A percentile compares a stretch with the other conserved stretches of the same genome.
Conservation (phyloP, 2,329 filamentous ascomycete species). For the Aureobasidium musti region DNA sequence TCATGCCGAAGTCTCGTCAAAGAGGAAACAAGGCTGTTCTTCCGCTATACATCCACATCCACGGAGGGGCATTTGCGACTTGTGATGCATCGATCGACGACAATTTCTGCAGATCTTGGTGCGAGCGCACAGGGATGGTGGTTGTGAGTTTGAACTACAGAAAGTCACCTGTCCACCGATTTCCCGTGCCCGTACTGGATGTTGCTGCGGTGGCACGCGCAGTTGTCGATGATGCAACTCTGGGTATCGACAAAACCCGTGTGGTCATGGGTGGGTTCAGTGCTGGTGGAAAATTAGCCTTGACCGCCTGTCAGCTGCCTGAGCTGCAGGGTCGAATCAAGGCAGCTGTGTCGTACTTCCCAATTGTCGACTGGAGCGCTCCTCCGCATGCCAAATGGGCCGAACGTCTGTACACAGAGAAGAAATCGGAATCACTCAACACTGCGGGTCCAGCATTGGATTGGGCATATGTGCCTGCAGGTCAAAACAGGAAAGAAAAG, state of each 20-base stretch:
- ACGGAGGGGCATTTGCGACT: conserved; percentile 5
- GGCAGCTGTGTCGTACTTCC: conserved; percentile 4
- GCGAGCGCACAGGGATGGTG: background rate
- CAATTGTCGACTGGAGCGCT: conserved; percentile 8
- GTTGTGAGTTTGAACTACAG: conserved; percentile 7
- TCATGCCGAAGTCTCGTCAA: background rate
- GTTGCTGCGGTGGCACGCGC: background rate
- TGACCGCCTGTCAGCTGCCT: conserved; percentile 6
- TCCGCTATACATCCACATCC: conserved; percentile 16
- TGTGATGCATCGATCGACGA: conserved; percentile 9
- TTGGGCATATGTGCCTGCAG: conserved; percentile 6
- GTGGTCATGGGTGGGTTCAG: conserved; percentile 18
- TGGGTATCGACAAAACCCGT: background rate
- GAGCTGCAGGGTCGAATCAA: background rate
- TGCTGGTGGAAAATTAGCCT: conserved; percentile 8
- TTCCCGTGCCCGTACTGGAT: background rate
- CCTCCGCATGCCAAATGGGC: conserved; percentile 5
- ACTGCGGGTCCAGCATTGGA: background rate
- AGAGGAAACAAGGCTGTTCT: background rate
- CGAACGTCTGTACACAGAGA: background rate
- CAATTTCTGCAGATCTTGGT: conserved; percentile 4
- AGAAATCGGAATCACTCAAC: background rate
- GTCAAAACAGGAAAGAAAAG: background rate
- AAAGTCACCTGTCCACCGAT: background rate
- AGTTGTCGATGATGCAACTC: background rate